Base-by-base conservation (phyloP, 257 asterid species). In the Gynochthodes officinalis region DNA sequence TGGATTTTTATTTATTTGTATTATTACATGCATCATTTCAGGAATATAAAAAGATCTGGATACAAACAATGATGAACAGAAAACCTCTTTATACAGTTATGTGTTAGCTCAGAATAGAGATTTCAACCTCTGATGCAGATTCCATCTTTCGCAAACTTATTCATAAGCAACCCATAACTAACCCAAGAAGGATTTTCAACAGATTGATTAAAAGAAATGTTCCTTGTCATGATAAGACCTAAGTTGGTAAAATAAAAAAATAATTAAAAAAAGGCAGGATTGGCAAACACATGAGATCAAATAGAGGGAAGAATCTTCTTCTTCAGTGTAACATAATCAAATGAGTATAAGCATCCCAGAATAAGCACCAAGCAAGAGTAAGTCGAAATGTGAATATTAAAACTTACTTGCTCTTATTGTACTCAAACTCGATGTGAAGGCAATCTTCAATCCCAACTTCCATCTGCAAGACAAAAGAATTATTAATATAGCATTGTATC, bases 371-470 rank as follows among this genome's bases (percentile, higher is more conserved):
- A 61, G 59, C 2, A 15, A 70, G 33, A 8, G 37, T 9, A 23
- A 62, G 39, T 40, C 44, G 35, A 50, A 48, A 7, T 32, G 46
- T 30, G 7, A 9, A 27, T 25, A 44, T 16, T 15, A 40, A 42
- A 73, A 80, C 96, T 76, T 85, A 92, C 98, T 95, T 95, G 98
- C 96, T 89, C 87, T 92, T 92, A 75, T 92, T 92, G 91, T 95
- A 95, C 86, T 92, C 98, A 70, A 95, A 95, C 87, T 95, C 99
- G 39, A 95, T 95, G 76, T 95, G 99, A 75, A 95, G 99, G 84
- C 99, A 92, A 84, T 92, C 99, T 76, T 95, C 99, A 54, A 95
- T 95, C 58, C 99, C 99, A 62, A 95, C 99, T 80, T 95, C 99
- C 99, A 95, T 95, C 99, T 95, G 82, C 85, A 83, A 70, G 72